Evolutionary conservation across 768 basidiomycete genomes (phyloP), one percentile per base, ranked within the genome.

Genomic region (Sporobolomyces phaffii): DNA sequence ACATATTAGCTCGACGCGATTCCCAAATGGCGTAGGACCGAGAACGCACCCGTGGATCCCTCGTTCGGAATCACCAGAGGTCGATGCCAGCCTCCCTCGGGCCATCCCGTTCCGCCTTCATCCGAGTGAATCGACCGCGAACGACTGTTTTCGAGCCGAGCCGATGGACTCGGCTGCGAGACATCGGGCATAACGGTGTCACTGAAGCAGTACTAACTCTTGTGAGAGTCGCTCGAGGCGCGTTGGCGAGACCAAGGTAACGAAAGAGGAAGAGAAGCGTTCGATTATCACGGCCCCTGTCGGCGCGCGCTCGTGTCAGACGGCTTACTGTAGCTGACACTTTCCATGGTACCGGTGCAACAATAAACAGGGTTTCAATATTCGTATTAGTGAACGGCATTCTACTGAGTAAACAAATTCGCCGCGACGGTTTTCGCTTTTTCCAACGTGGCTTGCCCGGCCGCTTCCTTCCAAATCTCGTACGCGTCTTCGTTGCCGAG

Each of bases 401-500:
- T 13, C 54, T 56, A 56, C 38, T 26, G n/a, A 26, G 17, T 22
- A 31, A 33, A 28, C 22, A 58, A 17, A 28, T 40, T 4, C 20
- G 13, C 34, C 7, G 43, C 50, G 40, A 69, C 34, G 29, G 22
- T 54, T n/a, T 56, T 63, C 6, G 69, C 69, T 47, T 52, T 47
- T 38, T 41, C 47, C 26, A 70, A 31, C 2, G 17, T 58, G 11
- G 24, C 61, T 24, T 56, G 47, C 6, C 41, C 56, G 0, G 45
- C 60, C 47, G 69, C 69, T n/a, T 54, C 64, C 10, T 18, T 13
- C 69, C 64, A 70, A 0, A 60, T 26, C 47, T n/a, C 41, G 29
- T 18, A 7, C 26, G 29, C 60, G 0, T 13, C 56, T 18, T 44
- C 10, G 6, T 59, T 60, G 0, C 14, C 52, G 4, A 11, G 26